Conservation (phyloP, 2,329 filamentous ascomycete species). For the Leptographium lundbergii region DNA sequence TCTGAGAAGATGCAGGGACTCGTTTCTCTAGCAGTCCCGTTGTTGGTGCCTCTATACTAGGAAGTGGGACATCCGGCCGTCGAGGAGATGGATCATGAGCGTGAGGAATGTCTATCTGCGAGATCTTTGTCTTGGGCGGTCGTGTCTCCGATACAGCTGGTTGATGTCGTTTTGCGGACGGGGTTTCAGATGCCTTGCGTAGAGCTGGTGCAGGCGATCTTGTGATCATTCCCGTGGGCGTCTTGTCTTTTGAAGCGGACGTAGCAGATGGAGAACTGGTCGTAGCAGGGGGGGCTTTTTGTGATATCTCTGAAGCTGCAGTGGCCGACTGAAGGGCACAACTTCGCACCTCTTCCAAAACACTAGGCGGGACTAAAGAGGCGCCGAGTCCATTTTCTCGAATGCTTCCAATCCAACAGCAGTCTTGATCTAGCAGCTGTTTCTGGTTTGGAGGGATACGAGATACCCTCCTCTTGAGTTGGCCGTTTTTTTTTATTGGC, state of each 20-base stretch:
- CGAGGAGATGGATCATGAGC: background rate
- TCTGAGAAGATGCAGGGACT: background rate
- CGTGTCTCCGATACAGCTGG: background rate
- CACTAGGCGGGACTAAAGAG: background rate
- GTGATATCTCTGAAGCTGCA: background rate
- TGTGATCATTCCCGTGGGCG: background rate
- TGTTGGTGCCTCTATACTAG: background rate
- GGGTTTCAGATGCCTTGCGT: background rate
- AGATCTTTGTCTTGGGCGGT: background rate
- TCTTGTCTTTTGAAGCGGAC: background rate
- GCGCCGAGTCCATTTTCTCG: background rate
- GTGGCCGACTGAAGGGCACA: background rate
- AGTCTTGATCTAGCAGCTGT: slow-evolving; percentile 20
- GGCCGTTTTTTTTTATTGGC: background rate
- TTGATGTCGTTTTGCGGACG: background rate
- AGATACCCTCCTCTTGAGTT: slow-evolving; percentile 16
- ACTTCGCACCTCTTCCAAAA: background rate
- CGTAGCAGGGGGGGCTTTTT: background rate
- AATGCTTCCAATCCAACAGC: slow-evolving; percentile 3
- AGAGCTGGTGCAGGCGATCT: background rate
- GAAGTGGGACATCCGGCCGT: background rate
- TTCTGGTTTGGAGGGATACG: slow-evolving; percentile 27
- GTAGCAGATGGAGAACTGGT: background rate
- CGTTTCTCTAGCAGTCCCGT: background rate
- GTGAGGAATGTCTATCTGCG: background rate